Evolutionary conservation across 345 rosid genomes (phyloP).

Genomic region (Euphorbia tirucalli): DNA sequence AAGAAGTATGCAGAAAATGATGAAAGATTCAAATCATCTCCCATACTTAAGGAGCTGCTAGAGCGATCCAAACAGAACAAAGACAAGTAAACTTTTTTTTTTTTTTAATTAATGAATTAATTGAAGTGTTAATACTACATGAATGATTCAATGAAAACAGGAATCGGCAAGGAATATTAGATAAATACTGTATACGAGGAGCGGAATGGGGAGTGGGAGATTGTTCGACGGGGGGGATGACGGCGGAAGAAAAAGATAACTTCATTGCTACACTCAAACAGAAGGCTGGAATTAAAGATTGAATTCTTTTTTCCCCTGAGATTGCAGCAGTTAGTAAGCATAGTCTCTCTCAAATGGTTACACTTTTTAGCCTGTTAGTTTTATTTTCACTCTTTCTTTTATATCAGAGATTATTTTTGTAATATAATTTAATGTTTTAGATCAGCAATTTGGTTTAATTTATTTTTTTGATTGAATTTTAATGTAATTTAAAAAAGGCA

Average conservation of each 20-base stretch:
- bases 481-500: no score
- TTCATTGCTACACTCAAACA: slow-evolving; percentile 80
- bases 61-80: slow-evolving; percentile 72
- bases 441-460: no score
- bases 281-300: slow-evolving; percentile 49
- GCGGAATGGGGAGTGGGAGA: slow-evolving; percentile 99
- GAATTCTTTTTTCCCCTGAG: no score
- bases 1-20: slow-evolving; percentile 83
- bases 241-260: slow-evolving; percentile 61
- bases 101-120: not conserved
- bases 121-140: not conserved
- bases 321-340: no score
- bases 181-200: slow-evolving; percentile 86
- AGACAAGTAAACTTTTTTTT: slow-evolving; percentile 53
- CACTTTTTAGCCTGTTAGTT: no score
- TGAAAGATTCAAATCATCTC: slow-evolving; percentile 77
- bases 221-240: slow-evolving; percentile 82
- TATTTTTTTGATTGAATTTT: no score
- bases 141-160: slow-evolving; percentile 39
- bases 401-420: no score
- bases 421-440: no score
- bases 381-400: no score
- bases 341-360: no score
- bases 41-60: slow-evolving; percentile 74
- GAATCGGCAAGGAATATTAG: slow-evolving; percentile 57